Conservation (phyloP, 495 filamentous ascomycete genomes). For the Aspergillus ostianus region DNA sequence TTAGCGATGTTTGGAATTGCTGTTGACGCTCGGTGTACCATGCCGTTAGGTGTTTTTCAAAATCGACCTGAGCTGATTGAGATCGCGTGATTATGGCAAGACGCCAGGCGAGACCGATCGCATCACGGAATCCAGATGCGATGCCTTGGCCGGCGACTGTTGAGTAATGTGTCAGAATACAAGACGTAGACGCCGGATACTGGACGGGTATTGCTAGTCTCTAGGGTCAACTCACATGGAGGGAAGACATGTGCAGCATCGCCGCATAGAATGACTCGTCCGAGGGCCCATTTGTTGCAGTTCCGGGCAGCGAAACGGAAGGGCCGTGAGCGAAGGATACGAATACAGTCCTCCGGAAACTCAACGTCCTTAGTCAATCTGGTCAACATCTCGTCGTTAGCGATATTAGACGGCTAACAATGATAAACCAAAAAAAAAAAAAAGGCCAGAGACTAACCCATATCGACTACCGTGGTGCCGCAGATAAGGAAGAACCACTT, state of each 20-base stretch:
- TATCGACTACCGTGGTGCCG: slow-evolving; percentile 32
- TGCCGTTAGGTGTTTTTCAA: slow-evolving; percentile 24
- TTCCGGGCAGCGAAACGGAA: slow-evolving; percentile 47
- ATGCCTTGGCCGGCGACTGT: slow-evolving; percentile 53
- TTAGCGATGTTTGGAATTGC: slow-evolving; percentile 35
- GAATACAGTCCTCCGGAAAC: slow-evolving; percentile 49
- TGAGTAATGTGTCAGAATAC: not conserved
- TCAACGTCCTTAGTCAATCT: slow-evolving; percentile 30
- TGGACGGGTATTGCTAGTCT: not conserved
- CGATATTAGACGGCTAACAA: not conserved
- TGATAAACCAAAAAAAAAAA: not conserved
- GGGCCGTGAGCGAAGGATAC: slow-evolving; percentile 49
- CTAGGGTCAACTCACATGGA: slow-evolving; percentile 33
- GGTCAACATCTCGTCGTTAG: no score
- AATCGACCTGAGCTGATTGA: slow-evolving; percentile 8
- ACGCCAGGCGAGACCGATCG: slow-evolving; percentile 18
- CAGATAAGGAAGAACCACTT: slow-evolving; percentile 35
- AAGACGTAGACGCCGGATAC: no score
- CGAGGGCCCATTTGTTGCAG: slow-evolving; percentile 51
- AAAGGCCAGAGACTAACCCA: slow-evolving; percentile 20
- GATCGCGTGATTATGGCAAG: slow-evolving; percentile 34
- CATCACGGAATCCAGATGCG: slow-evolving; percentile 40
- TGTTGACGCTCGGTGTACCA: slow-evolving; percentile 44
- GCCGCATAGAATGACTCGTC: slow-evolving; percentile 46
- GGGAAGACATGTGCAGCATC: slow-evolving; percentile 58